phyloP scores from a whole-genome alignment of 345 rosid species.

The Euphorbia peplus region DNA sequence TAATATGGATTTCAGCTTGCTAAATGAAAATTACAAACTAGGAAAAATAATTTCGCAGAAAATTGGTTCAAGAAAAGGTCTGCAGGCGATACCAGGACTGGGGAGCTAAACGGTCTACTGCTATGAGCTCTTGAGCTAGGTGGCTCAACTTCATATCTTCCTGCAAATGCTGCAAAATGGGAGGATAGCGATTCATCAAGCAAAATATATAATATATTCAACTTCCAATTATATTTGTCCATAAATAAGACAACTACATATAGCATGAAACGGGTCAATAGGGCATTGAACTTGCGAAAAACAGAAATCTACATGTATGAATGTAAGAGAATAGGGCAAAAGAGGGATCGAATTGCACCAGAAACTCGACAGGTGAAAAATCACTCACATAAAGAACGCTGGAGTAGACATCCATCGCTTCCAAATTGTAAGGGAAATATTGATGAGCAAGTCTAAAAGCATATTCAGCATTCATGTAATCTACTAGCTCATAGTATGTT shows the following conservation, averaged over 20 bases:
- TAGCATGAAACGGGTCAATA: not conserved
- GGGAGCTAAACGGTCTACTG: constrained; percentile 90
- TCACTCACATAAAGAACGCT: constrained; percentile 87
- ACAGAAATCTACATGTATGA: not conserved
- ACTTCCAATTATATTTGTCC: not conserved
- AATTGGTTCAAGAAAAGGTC: not conserved
- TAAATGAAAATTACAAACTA: not conserved
- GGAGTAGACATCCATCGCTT: constrained; percentile 93
- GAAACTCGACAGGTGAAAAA: constrained; percentile 4
- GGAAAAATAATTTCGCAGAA: not conserved
- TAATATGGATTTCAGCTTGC: not conserved
- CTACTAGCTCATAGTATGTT: constrained; percentile 75
- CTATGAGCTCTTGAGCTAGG: constrained; percentile 84
- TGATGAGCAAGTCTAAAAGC: constrained; percentile 78
- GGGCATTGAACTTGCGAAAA: too few relatives aligned
- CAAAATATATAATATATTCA: not conserved
- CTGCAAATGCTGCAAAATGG: constrained; percentile 76
- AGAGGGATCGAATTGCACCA: not conserved
- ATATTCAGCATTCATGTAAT: constrained; percentile 82
- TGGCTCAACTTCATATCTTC: constrained; percentile 96
- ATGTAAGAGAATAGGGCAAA: not conserved
- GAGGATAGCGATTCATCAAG: not conserved
- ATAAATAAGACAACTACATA: not conserved
- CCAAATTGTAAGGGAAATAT: constrained; percentile 78
- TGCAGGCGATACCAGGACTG: constrained; percentile 69